Base-by-base conservation (phyloP, 345 rosid species). In the Populus tremula region DNA sequence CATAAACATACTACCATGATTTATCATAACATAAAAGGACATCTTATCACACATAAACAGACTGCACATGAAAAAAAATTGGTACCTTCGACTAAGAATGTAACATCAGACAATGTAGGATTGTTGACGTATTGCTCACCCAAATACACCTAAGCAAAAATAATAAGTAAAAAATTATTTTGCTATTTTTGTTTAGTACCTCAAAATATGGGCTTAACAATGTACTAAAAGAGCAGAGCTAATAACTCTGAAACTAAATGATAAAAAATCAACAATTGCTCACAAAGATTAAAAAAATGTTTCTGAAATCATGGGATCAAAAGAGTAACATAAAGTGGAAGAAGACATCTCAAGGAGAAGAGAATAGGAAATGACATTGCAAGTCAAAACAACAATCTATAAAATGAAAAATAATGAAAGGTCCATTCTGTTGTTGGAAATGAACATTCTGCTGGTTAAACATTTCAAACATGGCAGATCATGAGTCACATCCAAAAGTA, bases 111-210 rank as follows among this genome's bases (percentile, higher is more conserved):
- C 82, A 90, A 78, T 45, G 90, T 89, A 20, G 90, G 83, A 75
- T 88, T 87, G 83, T 92, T 92, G 33, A 90, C 94, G 74, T 79
- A 92, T 67, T 85, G 83, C 83, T 89, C 92, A 66, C 93, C 97
- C 86, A 89, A 45, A 75, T 86, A 90, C 36, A 87, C 91, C 97
- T 92, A 77, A 77, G 76, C 25, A 62, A 66, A 62, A 74, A 50
- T 5, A 53, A 66, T 10, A 12, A 14, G 23, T 23, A 70, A 5
- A 75, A 23, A 35, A 43, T 79, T 43, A 74, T 8, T 71, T 67
- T 70, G 21, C 49, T 13, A 20, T 20, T 49, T 16, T 53, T 67
- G 10, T 66, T 62, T 70, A 21, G 29, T 61, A 29, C 23, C 6
- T 31, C 59, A 20, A 45, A 66, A 18, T 11, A 31, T 8, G 21